Evolutionary conservation across 192 early-diverging fungal genomes (phyloP).

Genomic region (Coemansia furcata): DNA sequence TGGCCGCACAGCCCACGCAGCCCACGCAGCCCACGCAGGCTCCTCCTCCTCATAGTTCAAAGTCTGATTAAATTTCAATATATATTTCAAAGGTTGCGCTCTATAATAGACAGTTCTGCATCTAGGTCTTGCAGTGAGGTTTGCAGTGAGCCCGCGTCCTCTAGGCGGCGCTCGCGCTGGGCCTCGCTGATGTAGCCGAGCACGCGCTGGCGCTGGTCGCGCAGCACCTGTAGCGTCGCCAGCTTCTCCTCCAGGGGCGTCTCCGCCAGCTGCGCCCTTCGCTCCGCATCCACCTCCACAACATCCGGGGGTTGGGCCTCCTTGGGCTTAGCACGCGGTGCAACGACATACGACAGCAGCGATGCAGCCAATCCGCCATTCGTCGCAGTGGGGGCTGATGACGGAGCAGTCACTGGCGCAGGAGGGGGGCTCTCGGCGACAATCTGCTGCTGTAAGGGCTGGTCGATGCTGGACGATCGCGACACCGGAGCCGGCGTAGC

Average conservation of each 20-base stretch:
- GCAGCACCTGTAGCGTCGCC: conserved; percentile 56
- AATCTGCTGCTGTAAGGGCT: neutral
- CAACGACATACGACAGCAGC: conserved; percentile 19
- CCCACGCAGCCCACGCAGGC: neutral
- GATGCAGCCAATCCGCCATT: conserved; percentile 21
- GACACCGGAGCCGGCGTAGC: conserved; percentile 4
- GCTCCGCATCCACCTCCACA: conserved; percentile 8
- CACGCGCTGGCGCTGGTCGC: conserved; percentile 66
- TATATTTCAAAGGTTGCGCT: conserved; percentile 24
- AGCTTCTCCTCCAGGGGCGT: conserved; percentile 33
- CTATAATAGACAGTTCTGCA: conserved; percentile 57
- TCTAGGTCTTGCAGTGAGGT: conserved; percentile 63
- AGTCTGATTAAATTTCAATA: neutral
- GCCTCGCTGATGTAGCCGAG: conserved; percentile 67
- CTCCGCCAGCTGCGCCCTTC: conserved; percentile 9
- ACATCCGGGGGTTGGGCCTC: neutral
- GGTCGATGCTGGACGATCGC: neutral
- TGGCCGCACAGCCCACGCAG: neutral
- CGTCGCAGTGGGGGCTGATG: too few species aligned
- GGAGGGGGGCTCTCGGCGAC: neutral
- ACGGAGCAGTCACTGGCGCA: neutral
- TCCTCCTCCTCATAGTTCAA: conserved; percentile 20
- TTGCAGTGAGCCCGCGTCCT: conserved; percentile 69
- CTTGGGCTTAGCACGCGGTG: neutral
- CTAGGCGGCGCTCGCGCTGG: conserved; percentile 61